phyloP scores from a whole-genome alignment of 2,329 filamentous ascomycete species.

The Coniochaeta pulveracea region DNA sequence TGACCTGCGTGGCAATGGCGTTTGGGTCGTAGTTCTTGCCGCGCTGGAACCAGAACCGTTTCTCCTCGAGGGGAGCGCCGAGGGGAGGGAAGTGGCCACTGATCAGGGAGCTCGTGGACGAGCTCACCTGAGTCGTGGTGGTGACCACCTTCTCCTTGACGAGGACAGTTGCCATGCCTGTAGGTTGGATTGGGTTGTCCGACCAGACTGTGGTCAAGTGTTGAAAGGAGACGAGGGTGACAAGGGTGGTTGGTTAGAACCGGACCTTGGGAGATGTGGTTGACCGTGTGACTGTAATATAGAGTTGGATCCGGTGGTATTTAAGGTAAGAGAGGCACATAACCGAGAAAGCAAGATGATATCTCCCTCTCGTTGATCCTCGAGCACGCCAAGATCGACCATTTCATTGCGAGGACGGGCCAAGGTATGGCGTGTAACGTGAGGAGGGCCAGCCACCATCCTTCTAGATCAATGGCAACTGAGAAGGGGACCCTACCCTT shows the following conservation, averaged over 20 bases:
- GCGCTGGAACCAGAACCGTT: conserved; percentile 22
- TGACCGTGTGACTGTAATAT: neutral
- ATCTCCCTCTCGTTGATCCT: too few relatives aligned
- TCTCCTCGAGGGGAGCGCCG: conserved; percentile 16
- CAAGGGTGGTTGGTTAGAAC: too few relatives aligned
- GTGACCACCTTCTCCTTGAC: conserved; percentile 8
- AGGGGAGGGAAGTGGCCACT: conserved; percentile 13
- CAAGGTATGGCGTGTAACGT: too few relatives aligned
- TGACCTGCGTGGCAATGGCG: conserved; percentile 25
- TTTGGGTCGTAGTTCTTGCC: conserved; percentile 15
- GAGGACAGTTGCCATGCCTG: conserved; percentile 15
- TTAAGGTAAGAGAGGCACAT: too few relatives aligned
- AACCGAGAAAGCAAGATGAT: too few relatives aligned
- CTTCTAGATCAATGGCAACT: too few relatives aligned
- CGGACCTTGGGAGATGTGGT: too few relatives aligned
- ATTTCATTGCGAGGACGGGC: too few relatives aligned
- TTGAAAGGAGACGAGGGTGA: neutral
- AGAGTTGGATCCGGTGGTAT: neutral
- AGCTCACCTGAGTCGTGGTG: conserved; percentile 7
- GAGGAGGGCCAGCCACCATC: too few relatives aligned
- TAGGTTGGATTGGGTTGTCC: too few relatives aligned
- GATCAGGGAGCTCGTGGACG: conserved; percentile 9
- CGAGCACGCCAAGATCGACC: too few relatives aligned
- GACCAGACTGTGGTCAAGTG: neutral
- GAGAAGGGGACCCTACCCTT: too few relatives aligned